Percentiles rank a stretch among this genome's conserved stretches.
phyloP scores from a whole-genome alignment of 1,284 basidiomycete species.

The Phlebopus sp. region DNA sequence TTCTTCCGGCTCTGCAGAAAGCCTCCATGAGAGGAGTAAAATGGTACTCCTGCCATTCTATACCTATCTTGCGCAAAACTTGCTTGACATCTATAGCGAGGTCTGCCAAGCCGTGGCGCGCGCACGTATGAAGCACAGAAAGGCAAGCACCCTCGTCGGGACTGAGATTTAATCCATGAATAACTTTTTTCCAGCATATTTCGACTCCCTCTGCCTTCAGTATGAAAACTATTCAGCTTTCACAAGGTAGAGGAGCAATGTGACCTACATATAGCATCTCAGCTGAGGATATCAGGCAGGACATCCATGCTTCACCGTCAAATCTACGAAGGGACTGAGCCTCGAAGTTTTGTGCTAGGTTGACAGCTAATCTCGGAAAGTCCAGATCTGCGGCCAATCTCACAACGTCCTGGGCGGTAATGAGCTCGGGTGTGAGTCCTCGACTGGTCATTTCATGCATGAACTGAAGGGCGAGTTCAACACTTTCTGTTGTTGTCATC shows the following conservation, averaged over 20 bases:
- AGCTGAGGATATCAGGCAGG: conserved; percentile 56
- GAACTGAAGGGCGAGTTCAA: conserved; percentile 62
- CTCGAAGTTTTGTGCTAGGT: conserved; percentile 62
- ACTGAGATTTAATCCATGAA: conserved; percentile 47
- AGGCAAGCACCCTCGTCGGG: conserved; percentile 77
- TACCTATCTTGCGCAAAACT: conserved; percentile 45
- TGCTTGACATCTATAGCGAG: conserved; percentile 67
- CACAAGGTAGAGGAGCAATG: background rate
- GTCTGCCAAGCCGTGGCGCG: conserved; percentile 63
- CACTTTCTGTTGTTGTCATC: conserved; percentile 43
- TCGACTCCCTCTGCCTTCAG: conserved; percentile 63
- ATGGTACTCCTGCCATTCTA: conserved; percentile 64
- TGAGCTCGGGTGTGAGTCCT: conserved; percentile 47
- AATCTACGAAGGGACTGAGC: conserved; percentile 49
- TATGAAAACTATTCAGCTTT: conserved; percentile 9
- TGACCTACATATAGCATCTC: conserved; percentile 59
- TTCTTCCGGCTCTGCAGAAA: conserved; percentile 47
- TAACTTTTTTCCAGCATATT: conserved; percentile 61
- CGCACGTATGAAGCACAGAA: conserved; percentile 69
- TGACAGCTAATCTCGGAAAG: conserved; percentile 63
- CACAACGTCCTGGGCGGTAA: conserved; percentile 49
- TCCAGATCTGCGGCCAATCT: conserved; percentile 46
- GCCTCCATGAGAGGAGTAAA: conserved; percentile 69
- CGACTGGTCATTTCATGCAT: conserved; percentile 49
- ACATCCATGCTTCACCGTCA: conserved; percentile 54